A percentile compares a stretch with the other conserved stretches of the same genome.
phyloP scores from a whole-genome alignment of 352 stramenopile genomes.

The Phytophthora parvispora region DNA sequence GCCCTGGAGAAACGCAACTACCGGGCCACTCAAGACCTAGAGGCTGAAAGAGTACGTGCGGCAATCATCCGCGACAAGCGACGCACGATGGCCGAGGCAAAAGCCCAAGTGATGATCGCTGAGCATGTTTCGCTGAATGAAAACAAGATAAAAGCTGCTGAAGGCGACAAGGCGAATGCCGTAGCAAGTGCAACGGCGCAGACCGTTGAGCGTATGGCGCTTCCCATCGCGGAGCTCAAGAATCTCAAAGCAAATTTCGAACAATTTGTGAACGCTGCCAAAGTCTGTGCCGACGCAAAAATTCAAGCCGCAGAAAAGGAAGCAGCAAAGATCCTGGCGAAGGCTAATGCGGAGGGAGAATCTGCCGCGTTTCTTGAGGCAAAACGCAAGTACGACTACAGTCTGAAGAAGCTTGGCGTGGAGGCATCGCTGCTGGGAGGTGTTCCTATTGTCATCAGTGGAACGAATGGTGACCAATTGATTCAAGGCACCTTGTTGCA shows the following conservation, averaged over 20 bases:
- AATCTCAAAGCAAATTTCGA: conserved; percentile 62
- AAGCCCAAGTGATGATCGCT: conserved; percentile 71
- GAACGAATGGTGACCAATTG: conserved; percentile 82
- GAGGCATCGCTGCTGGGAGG: conserved; percentile 57
- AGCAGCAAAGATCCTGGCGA: conserved; percentile 53
- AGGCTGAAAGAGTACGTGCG: conserved; percentile 63
- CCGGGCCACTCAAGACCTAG: conserved; percentile 74
- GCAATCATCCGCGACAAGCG: conserved; percentile 80
- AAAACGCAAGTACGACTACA: conserved; percentile 79
- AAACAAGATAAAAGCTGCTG: conserved; percentile 69
- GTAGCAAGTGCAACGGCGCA: conserved; percentile 50
- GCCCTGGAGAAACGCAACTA: conserved; percentile 80
- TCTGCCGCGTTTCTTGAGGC: conserved; percentile 57
- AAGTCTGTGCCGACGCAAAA: conserved; percentile 63
- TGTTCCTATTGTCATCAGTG: conserved; percentile 77
- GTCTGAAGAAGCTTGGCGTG: conserved; percentile 66
- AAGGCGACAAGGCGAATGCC: conserved; percentile 66
- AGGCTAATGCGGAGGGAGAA: conserved; percentile 60
- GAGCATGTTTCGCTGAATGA: conserved; percentile 52
- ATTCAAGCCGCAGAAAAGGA: conserved; percentile 68
- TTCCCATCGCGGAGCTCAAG: conserved; percentile 55
- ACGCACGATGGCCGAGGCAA: conserved; percentile 70
- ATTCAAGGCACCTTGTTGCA: conserved; percentile 68
- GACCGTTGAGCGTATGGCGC: conserved; percentile 60
- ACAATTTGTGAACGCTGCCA: conserved; percentile 64